Percentiles rank a stretch among this genome's conserved stretches.
Conservation (phyloP, 352 stramenopile species). For the Thalassiosira tumida region DNA sequence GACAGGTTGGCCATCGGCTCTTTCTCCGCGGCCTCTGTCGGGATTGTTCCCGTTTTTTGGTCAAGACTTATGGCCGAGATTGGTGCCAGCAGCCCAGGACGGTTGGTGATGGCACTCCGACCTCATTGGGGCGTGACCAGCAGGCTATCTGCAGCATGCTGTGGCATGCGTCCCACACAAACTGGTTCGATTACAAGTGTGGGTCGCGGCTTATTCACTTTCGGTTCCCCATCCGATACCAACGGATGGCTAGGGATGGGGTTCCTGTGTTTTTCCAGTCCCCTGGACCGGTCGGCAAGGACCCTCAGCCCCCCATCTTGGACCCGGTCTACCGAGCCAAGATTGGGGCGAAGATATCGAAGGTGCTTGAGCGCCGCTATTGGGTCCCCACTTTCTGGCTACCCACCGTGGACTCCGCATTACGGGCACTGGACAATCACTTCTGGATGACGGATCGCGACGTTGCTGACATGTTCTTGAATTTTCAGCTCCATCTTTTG, state of each 20-base stretch:
- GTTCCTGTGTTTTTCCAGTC: conserved; percentile 64
- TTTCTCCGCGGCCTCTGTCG: background rate
- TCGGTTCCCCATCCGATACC: conserved; percentile 62
- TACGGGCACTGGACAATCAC: conserved; percentile 35
- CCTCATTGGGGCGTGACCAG: background rate
- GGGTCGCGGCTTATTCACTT: conserved; percentile 54
- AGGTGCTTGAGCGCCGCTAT: conserved; percentile 58
- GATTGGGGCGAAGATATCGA: conserved; percentile 38
- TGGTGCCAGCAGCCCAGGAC: background rate
- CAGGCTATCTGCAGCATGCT: conserved; percentile 26
- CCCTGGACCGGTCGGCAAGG: background rate
- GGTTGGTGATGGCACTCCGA: background rate
- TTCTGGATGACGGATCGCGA: conserved; percentile 76
- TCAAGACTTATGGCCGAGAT: background rate
- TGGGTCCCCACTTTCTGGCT: conserved; percentile 61
- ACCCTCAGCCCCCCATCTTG: background rate
- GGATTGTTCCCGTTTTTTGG: background rate
- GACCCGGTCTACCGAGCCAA: background rate
- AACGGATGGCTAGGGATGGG: conserved; percentile 64
- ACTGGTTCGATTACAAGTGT: conserved; percentile 65
- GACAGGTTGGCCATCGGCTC: background rate
- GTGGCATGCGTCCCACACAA: conserved; percentile 16
- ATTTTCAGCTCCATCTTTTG: conserved; percentile 25
- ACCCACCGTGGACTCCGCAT: conserved; percentile 34
- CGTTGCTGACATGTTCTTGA: conserved; percentile 83